Base-by-base conservation (phyloP, 306 rosid genomes). In the Malus sieversii region DNA sequence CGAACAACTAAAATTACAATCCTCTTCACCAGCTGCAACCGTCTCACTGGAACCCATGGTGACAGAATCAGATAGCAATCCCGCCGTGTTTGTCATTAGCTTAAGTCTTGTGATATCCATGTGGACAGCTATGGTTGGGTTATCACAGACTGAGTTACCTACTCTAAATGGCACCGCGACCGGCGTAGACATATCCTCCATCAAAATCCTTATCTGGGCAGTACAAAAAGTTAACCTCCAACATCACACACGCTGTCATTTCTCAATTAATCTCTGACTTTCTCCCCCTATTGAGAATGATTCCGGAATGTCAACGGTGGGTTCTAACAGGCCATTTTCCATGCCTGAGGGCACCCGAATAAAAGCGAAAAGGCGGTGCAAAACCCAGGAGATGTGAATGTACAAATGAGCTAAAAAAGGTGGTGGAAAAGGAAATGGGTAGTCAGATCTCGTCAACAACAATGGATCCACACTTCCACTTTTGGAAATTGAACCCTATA, bases 371-470 rank as follows among this genome's bases (percentile, higher is more conserved):
- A 75, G 61, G 27, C 76, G 80, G 60, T 42, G 78, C 74, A 55
- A 80, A 51, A 82, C 84, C 78, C 84, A 83, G 84, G 72, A 62
- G 57, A 87, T 70, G 71, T 82, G 85, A 86, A 68, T 61, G 80
- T 76, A 81, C 77, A 75, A 66, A 73, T 73, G 79, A 80, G 87
- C 88, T 74, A 71, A 51, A 78, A 85, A 89, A 86, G 80, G 83
- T 63, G 71, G 72, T 73, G 88, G 88, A 81, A 81, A 84, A 74
- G 57, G 84, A 88, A 85, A 79, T 69, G 82, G 69, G 78, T 75
- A 82, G 72, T 82, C 94, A 93, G 98, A 93, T 93, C 98, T 86
- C 88, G 92, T 90, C 94, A 90, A 85, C 91, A 91, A 81, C 79
- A 83, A 77, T 18, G 87, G 81, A 88, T 83, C 90, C 83, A 59